Percentiles rank a stretch among this genome's conserved stretches.
phyloP scores from a whole-genome alignment of 495 filamentous ascomycete species.

The Penicillium angulare region DNA sequence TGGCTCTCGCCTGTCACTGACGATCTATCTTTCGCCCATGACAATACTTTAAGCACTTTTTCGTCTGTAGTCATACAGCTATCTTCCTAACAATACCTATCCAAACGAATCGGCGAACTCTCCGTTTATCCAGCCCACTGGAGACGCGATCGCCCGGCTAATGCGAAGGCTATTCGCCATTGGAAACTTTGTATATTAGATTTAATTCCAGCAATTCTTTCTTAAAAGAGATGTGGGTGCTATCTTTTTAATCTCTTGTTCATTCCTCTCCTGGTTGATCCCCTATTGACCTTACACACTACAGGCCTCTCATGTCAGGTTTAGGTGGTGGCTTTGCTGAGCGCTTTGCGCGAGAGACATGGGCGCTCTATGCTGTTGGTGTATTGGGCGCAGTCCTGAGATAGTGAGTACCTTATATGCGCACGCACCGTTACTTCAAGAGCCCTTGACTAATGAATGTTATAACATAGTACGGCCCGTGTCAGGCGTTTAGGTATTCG shows the following conservation, averaged over 20 bases:
- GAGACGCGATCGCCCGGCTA: conserved; percentile 13
- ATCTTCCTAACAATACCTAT: conserved; percentile 10
- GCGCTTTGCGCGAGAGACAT: conserved; percentile 43
- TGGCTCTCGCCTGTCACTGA: conserved; percentile 14
- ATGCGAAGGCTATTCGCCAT: conserved; percentile 15
- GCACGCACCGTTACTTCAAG: background rate
- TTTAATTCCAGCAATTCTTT: conserved; percentile 1
- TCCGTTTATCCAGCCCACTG: conserved; percentile 8
- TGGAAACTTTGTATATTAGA: conserved; percentile 16
- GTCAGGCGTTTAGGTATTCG: conserved; percentile 44
- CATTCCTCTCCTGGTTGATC: conserved; percentile 6
- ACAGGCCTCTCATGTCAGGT: conserved; percentile 34
- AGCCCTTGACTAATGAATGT: background rate
- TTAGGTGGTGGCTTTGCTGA: conserved; percentile 32
- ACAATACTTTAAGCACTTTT: conserved; percentile 12
- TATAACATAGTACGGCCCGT: conserved; percentile 40
- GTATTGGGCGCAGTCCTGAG: conserved; percentile 40
- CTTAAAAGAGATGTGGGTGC: conserved; percentile 26
- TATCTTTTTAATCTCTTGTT: background rate
- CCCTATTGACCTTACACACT: conserved; percentile 17
- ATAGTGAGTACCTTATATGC: conserved; percentile 34
- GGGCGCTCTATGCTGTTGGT: conserved; percentile 47
- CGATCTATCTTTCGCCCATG: conserved; percentile 14
- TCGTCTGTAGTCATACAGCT: conserved; percentile 8
- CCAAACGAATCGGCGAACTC: conserved; percentile 14